Evolutionary conservation across 495 filamentous ascomycete genomes (phyloP), one percentile per base, ranked within the genome.

Genomic region (Xeromyces bisporus): DNA sequence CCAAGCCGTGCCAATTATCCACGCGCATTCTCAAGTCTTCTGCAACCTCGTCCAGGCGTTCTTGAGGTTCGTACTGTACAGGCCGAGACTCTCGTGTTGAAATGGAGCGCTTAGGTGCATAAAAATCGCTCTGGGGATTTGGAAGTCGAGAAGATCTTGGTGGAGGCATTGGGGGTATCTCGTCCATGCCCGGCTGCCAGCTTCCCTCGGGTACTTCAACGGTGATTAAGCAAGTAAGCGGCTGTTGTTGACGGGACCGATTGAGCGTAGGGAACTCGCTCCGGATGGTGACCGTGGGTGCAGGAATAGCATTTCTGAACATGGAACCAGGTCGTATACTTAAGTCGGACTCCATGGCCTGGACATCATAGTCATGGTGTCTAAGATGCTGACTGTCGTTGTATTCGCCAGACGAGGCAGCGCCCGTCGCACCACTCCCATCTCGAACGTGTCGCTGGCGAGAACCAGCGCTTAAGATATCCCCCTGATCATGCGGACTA

Each of bases 1-100:
- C 91, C n/a, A 96, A 62, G 0, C 89, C 91, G 50, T 99, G 89
- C 89, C 89, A 99, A 42, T 99, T 94, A 38, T 99, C 89, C 12
- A 96, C 89, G 21, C 83, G 73, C 26, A 64, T 69, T 28, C 80
- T 74, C 35, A 99, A 55, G 39, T 77, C 80, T 45, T 96, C 85
- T 2, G 86, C 91, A 44, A 93, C 75, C 34, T 82, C 77, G 18
- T 84, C 74, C 35, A 97, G 47, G 8, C 71, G 73, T 42, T 91
- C 82, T 8, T 49, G 45, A 14, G 67, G 54, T 37, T 77, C 70
- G 36, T 40, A 43, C 6, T 51, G 53, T 14, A 46, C 33, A 2
- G 50, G 47, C 16, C 49, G 49, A 3, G 48, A 30, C 29, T 57
- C 50, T 18, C 38, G 54, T 16, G 40, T 47, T 27, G 46, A 42